Evolutionary conservation across 2,329 filamentous ascomycete genomes (phyloP).

Genomic region (Mycosphaerella arachidis): DNA sequence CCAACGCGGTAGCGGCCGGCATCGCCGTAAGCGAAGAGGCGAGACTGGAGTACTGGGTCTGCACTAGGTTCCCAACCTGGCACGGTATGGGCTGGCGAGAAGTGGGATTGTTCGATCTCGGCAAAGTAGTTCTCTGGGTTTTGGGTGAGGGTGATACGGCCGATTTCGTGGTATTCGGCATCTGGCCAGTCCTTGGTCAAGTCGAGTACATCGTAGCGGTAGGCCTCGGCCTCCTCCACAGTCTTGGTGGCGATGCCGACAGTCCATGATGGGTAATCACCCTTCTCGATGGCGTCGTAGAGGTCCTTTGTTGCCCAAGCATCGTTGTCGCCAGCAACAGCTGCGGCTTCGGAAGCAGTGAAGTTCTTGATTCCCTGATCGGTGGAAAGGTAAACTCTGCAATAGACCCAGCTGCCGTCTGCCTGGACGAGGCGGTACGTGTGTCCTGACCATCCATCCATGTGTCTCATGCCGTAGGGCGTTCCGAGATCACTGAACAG

Average conservation of each 20-base stretch:
- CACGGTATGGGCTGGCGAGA: conserved; percentile 49
- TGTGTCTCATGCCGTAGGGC: conserved; percentile 39
- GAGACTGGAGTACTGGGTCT: conserved; percentile 47
- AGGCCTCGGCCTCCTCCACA: conserved; percentile 43
- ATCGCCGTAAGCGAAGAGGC: conserved; percentile 46
- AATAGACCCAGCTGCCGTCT: conserved; percentile 47
- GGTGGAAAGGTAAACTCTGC: conserved; percentile 17
- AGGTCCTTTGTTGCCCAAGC: conserved; percentile 49
- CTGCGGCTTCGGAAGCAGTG: conserved; percentile 42
- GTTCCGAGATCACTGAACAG: conserved; percentile 50
- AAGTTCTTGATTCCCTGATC: conserved; percentile 50
- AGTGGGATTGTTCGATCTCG: conserved; percentile 51
- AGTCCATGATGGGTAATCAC: conserved; percentile 42
- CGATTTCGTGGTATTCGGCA: conserved; percentile 44
- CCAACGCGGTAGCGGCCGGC: conserved; percentile 52
- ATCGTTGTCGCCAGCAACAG: conserved; percentile 46
- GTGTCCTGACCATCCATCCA: conserved; percentile 18
- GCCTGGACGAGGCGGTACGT: conserved; percentile 39
- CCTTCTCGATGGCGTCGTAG: conserved; percentile 42
- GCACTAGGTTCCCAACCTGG: conserved; percentile 49
- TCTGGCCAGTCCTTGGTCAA: conserved; percentile 53
- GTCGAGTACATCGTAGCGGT: conserved; percentile 53
- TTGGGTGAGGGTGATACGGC: conserved; percentile 50
- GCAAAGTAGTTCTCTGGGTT: conserved; percentile 51
- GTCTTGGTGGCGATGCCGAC: conserved; percentile 46